Evolutionary conservation across 176 grass and related monocot genomes (phyloP), one percentile per base, ranked within the genome.

Genomic region (Musa beccarii): DNA sequence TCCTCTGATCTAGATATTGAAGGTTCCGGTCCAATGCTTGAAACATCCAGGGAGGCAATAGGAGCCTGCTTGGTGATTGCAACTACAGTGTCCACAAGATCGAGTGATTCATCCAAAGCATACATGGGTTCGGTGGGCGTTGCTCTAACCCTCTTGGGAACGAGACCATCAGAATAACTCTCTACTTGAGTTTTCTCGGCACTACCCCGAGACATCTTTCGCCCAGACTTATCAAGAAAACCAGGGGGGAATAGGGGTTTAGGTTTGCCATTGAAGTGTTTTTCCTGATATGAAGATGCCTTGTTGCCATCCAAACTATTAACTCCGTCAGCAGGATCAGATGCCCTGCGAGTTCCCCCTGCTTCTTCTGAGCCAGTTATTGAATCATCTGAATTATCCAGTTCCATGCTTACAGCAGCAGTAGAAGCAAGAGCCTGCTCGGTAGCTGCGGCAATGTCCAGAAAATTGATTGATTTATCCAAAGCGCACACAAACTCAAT

Each of bases 191-290:
- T 50, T 75, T 23, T 67, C 68, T 83, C 75, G 73, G 78, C 79
- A 49, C 20, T 15, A 73, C 63, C 82, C 13, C 66, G 73, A 70
- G 81, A 72, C 54, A 84, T 96, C 63, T 80, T 77, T 68, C 79
- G 83, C 51, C 83, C 80, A 20, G 79, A 78, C 20, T 83, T 90
- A 63, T 96, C 81, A 55, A 89, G 76, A 54, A 96, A 88, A 86
- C 92, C 89, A 55, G 34, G 77, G 65, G 87, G 68, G 69, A 96
- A 81, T 52, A 83, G 78, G 83, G 56, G 65, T 28, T 75, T 52
- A 43, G 3, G 34, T 43, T 43, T 43, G 34, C 34, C 34, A 43
- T 43, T 5, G 34, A 43, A 43, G 6, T 43, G 34, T 43, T 0
- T 43, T 43, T 43, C 34, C 4, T 6, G 34, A 43, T 43, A 43